Conservation (phyloP, 2,329 filamentous ascomycete species). For the Xylaria sp. region DNA sequence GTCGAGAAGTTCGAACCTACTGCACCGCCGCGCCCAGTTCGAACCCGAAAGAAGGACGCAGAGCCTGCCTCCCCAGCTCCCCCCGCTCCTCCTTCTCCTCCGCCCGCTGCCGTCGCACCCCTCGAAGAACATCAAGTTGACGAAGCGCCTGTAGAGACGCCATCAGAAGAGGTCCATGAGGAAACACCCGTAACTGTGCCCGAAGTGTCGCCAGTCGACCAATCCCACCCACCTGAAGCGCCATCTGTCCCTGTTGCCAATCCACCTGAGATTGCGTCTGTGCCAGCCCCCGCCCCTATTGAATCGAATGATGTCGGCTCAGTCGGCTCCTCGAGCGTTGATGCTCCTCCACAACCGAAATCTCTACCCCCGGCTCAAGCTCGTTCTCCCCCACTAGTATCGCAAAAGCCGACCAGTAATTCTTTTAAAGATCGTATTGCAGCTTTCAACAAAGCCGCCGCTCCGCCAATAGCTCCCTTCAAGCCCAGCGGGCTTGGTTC, state of each 20-base stretch:
- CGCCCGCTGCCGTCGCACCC: constrained; percentile 42
- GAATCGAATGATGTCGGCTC: constrained; percentile 48
- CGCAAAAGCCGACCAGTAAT: constrained; percentile 77
- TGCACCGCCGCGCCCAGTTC: constrained; percentile 84
- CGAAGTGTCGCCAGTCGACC: constrained; percentile 45
- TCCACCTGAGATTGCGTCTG: constrained; percentile 52
- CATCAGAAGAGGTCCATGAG: constrained; percentile 43
- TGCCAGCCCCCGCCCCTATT: constrained; percentile 51
- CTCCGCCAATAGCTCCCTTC: constrained; percentile 88
- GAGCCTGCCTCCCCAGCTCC: constrained; percentile 49
- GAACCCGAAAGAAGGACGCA: constrained; percentile 75
- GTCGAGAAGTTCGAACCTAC: constrained; percentile 95
- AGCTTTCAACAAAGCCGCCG: constrained; percentile 91
- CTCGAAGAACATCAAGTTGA: constrained; percentile 43
- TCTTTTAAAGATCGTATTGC: constrained; percentile 97
- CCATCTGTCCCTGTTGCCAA: constrained; percentile 48
- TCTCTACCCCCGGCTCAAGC: constrained; percentile 49
- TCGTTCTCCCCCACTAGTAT: constrained; percentile 71
- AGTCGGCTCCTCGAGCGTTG: constrained; percentile 53
- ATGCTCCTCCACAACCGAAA: constrained; percentile 55
- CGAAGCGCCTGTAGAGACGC: constrained; percentile 37
- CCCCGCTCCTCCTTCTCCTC: constrained; percentile 52
- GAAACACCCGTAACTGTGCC: constrained; percentile 47
- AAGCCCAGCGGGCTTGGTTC: constrained; percentile 75
- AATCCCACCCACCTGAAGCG: constrained; percentile 45